Percentiles rank a stretch among this genome's conserved stretches.
These are phyloP conservation scores for Yamadazyma akitaensis DNA, from an alignment of 805 yeast genomes.

Conservation along the genomic window DNA sequence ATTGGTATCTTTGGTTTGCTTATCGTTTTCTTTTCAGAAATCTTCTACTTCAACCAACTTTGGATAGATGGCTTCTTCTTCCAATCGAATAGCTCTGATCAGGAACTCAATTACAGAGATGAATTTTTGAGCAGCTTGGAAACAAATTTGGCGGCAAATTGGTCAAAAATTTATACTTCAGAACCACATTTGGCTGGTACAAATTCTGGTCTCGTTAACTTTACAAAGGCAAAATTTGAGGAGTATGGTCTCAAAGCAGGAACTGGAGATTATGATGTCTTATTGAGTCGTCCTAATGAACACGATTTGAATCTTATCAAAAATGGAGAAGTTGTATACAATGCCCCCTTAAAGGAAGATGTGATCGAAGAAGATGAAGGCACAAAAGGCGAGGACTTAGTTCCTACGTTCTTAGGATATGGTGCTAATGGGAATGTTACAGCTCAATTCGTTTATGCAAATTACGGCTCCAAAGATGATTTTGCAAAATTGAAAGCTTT, in stretches of 20 bases:
- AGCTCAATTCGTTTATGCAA: conserved; percentile 54
- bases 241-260: conserved; percentile 50
- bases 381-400: conserved; percentile 33
- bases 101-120: conserved; percentile 8
- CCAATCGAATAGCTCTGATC: background rate
- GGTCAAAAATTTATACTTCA: conserved; percentile 40
- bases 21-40: too few species aligned
- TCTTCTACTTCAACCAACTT: too few species aligned
- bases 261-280: conserved; percentile 55
- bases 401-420: conserved; percentile 59
- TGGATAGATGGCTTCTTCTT: too few species aligned
- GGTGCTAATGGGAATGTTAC: conserved; percentile 62
- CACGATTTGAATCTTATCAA: conserved; percentile 36
- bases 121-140: conserved; percentile 27
- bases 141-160: conserved; percentile 38
- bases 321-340: conserved; percentile 36
- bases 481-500: conserved; percentile 39
- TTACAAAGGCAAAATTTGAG: conserved; percentile 48
- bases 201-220: conserved; percentile 41
- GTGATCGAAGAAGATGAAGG: conserved; percentile 39
- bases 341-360: conserved; percentile 52
- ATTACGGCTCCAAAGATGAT: conserved; percentile 58
- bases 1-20: too few species aligned
- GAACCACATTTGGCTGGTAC: conserved; percentile 49
- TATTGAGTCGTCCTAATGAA: conserved; percentile 50